Evolutionary conservation across 2,329 filamentous ascomycete species (phyloP).

Genomic region (Arachnomyces sp.): DNA sequence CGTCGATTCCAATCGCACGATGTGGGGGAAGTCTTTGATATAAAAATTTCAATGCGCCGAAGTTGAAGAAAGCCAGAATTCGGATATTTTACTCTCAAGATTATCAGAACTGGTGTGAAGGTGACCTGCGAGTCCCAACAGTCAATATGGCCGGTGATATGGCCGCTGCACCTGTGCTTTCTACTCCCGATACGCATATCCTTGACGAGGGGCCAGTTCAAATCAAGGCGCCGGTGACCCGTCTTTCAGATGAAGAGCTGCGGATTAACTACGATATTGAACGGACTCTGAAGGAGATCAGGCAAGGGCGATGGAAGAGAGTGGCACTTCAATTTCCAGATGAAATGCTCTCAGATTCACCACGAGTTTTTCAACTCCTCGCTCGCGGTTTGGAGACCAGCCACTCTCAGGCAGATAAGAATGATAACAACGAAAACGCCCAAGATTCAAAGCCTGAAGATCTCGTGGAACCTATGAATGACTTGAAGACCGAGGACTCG

Average conservation of each 20-base stretch:
- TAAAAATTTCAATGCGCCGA: conserved; percentile 1
- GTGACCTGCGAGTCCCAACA: background rate
- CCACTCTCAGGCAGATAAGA: conserved; percentile 3
- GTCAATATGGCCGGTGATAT: conserved; percentile 24
- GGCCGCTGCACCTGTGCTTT: conserved; percentile 48
- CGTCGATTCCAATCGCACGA: conserved; percentile 7
- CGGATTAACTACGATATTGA: conserved; percentile 73
- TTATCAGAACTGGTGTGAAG: conserved; percentile 2
- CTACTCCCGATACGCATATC: conserved; percentile 54
- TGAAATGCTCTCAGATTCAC: conserved; percentile 78
- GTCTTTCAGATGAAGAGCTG: conserved; percentile 60
- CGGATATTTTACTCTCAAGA: too few relatives aligned
- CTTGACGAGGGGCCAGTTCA: conserved; percentile 42
- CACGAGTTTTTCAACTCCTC: conserved; percentile 64
- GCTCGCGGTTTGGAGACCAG: conserved; percentile 39
- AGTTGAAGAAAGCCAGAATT: background rate
- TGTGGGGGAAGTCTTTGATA: conserved; percentile 18
- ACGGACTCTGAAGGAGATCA: conserved; percentile 68
- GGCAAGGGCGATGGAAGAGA: conserved; percentile 59
- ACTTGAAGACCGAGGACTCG: conserved; percentile 13
- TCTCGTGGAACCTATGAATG: conserved; percentile 4
- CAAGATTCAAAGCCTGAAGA: background rate
- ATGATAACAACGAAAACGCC: background rate
- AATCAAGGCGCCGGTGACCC: conserved; percentile 29
- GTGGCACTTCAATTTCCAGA: conserved; percentile 96